These are phyloP conservation scores for Chimonanthus salicifolius DNA, from an alignment of 164 flowering plant species.

Conservation along the genomic window DNA sequence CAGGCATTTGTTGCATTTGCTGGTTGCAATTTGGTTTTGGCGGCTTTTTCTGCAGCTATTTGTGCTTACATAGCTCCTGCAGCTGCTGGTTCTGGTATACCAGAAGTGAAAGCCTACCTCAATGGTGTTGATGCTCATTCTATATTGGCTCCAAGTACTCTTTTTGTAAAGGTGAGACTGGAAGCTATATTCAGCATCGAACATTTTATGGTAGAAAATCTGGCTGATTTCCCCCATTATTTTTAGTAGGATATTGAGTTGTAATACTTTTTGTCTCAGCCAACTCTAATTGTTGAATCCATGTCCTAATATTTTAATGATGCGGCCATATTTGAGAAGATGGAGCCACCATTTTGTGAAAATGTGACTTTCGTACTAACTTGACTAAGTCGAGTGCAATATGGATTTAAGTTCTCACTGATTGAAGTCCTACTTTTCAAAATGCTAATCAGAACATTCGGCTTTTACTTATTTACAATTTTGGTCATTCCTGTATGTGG, in stretches of 20 bases:
- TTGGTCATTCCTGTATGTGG: too few relatives aligned
- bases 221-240: not conserved
- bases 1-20: slow-evolving; percentile 55
- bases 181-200: too few relatives aligned
- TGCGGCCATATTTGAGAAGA: not conserved
- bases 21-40: slow-evolving; percentile 57
- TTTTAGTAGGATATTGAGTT: not conserved
- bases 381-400: not conserved
- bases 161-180: slow-evolving; percentile 75
- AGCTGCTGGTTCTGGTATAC: slow-evolving; percentile 94
- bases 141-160: slow-evolving; percentile 82
- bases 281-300: too few relatives aligned
- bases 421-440: too few relatives aligned
- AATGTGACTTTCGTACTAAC: not conserved
- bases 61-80: slow-evolving; percentile 92
- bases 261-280: too few relatives aligned
- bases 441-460: too few relatives aligned
- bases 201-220: not conserved
- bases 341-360: not conserved
- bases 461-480: too few relatives aligned
- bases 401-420: too few relatives aligned
- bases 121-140: slow-evolving; percentile 90
- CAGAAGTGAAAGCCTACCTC: slow-evolving; percentile 89
- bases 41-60: slow-evolving; percentile 53
- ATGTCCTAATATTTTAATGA: too few relatives aligned